These are phyloP conservation scores for Chloris gayana DNA, from an alignment of 176 grass and related monocot genomes.

Conservation along the genomic window DNA sequence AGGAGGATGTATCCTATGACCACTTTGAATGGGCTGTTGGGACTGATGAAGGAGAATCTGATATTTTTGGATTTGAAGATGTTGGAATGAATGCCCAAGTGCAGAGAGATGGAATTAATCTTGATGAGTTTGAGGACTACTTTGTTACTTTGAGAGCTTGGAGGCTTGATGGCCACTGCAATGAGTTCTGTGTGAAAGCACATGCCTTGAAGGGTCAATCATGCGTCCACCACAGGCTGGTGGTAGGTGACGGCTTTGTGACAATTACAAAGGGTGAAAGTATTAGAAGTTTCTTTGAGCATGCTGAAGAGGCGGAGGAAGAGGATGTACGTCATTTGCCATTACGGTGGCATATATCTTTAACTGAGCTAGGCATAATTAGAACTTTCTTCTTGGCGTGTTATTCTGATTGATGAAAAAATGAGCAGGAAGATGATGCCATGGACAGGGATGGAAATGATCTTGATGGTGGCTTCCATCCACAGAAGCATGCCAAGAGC, in stretches of 20 bases:
- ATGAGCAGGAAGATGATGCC: conserved; percentile 84
- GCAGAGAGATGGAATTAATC: conserved; percentile 68
- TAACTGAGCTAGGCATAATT: conserved; percentile 50
- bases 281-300: conserved; percentile 89
- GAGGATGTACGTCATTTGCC: conserved; percentile 77
- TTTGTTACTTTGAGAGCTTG: conserved; percentile 82
- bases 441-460: conserved; percentile 94
- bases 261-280: conserved; percentile 83
- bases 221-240: conserved; percentile 83
- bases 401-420: conserved; percentile 41
- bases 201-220: conserved; percentile 92
- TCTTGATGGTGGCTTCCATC: conserved; percentile 68
- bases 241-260: conserved; percentile 85
- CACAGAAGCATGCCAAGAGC: conserved; percentile 96
- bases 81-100: conserved; percentile 75
- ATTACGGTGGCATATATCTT: conserved; percentile 41
- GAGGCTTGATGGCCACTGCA: conserved; percentile 63
- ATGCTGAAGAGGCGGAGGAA: conserved; percentile 97
- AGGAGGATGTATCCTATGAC: conserved; percentile 70
- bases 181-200: conserved; percentile 78
- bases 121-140: conserved; percentile 61
- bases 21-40: conserved; percentile 96
- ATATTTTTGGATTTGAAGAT: conserved; percentile 85
- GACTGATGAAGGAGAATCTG: conserved; percentile 78
- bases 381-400: conserved; percentile 29